Evolutionary conservation across 192 early-diverging fungal genomes (phyloP).

Genomic region (Dimargaris xerosporica): DNA sequence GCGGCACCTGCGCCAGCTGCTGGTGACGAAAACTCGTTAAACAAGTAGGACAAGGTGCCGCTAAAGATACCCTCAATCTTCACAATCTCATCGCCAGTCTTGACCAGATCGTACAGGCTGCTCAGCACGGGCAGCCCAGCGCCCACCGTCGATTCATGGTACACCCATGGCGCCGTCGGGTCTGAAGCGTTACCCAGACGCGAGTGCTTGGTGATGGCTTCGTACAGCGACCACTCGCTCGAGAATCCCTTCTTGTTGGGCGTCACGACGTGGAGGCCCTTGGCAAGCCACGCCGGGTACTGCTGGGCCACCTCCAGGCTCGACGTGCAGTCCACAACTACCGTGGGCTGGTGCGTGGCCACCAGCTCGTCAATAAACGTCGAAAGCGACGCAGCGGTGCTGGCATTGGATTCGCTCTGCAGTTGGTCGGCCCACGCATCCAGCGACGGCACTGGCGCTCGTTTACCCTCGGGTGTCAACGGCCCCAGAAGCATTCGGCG

Average conservation of each 20-base stretch:
- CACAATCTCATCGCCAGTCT: constrained; percentile 81
- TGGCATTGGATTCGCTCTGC: constrained; percentile 26
- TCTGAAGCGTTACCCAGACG: constrained; percentile 27
- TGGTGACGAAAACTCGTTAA: constrained; percentile 86
- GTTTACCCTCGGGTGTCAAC: constrained; percentile 10
- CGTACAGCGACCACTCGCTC: constrained; percentile 49
- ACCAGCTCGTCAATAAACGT: constrained; percentile 38
- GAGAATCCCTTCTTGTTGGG: constrained; percentile 99
- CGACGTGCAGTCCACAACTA: constrained; percentile 87
- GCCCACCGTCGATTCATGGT: constrained; percentile 93
- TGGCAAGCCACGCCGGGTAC: constrained; percentile 71
- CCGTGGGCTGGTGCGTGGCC: constrained; percentile 33
- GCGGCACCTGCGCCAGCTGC: constrained; percentile 17
- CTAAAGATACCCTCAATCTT: constrained; percentile 96
- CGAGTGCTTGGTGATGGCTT: constrained; percentile 33
- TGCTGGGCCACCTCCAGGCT: constrained; percentile 54
- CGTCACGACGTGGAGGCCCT: constrained; percentile 77
- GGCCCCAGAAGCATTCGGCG: constrained; percentile 44
- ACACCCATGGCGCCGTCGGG: constrained; percentile 28
- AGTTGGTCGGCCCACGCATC: constrained; percentile 28
- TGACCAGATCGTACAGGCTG: constrained; percentile 78
- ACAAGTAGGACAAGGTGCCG: constrained; percentile 93
- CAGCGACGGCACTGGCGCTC: constrained; percentile 30
- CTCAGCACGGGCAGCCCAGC: constrained; percentile 90
- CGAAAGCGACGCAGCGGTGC: constrained; percentile 28